These are phyloP conservation scores for Yarrowia hollandica DNA, from an alignment of 805 yeast genomes.

Conservation along the genomic window DNA sequence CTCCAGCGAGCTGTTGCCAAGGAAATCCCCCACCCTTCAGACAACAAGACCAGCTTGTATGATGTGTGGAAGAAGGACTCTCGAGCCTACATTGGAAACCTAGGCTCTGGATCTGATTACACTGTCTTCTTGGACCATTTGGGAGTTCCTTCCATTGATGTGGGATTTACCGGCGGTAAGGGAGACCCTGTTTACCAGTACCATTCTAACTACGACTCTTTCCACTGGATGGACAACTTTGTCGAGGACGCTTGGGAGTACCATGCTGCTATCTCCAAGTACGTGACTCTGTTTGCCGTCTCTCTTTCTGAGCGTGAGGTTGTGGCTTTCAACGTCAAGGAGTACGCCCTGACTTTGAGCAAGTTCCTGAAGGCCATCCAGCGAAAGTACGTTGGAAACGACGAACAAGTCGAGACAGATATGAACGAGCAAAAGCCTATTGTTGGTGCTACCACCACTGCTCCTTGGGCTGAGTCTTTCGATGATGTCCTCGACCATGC, in stretches of 20 bases:
- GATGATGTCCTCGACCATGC: conserved; percentile 21
- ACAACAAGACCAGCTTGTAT: conserved; percentile 37
- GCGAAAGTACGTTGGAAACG: conserved; percentile 42
- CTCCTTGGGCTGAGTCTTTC: conserved; percentile 5
- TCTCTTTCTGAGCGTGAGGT: conserved; percentile 53
- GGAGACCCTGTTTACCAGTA: conserved; percentile 68
- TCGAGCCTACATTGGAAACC: conserved; percentile 45
- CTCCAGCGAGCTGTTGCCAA: conserved; percentile 50
- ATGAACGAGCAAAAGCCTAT: neutral
- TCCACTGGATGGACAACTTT: conserved; percentile 63
- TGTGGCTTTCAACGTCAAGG: conserved; percentile 45
- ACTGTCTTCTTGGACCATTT: conserved; percentile 47
- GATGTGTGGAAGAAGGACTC: conserved; percentile 41
- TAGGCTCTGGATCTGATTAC: conserved; percentile 74
- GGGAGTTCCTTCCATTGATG: conserved; percentile 51
- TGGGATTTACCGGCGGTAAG: conserved; percentile 51
- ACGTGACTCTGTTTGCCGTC: conserved; percentile 52
- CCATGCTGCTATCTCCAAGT: conserved; percentile 59
- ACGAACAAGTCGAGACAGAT: conserved; percentile 30
- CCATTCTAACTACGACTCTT: conserved; percentile 74
- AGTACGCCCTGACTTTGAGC: conserved; percentile 46
- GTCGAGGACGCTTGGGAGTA: conserved; percentile 63
- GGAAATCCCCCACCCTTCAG: conserved; percentile 50
- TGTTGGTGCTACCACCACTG: neutral
- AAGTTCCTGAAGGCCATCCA: conserved; percentile 45